Conservation (phyloP, 805 yeast genomes). For the Sugiyamaella marilandica region DNA sequence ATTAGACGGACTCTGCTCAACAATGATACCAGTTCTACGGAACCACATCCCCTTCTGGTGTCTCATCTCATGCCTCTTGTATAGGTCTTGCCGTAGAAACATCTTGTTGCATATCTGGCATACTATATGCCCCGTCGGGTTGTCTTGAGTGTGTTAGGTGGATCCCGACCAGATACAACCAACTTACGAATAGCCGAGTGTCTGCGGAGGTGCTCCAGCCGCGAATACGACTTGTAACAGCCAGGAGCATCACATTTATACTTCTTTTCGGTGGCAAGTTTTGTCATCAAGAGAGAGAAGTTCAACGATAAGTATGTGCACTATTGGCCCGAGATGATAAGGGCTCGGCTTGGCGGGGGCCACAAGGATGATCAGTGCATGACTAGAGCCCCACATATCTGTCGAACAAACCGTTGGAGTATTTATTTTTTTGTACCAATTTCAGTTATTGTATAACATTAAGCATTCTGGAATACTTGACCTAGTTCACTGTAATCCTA, state of each 20-base stretch:
- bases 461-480: too few relatives aligned
- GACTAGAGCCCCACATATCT: too few relatives aligned
- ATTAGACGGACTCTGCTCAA: background rate
- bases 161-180: background rate
- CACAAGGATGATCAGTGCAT: too few relatives aligned
- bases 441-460: too few relatives aligned
- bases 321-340: too few relatives aligned
- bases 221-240: slow-evolving; percentile 11
- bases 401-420: too few relatives aligned
- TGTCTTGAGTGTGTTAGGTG: slow-evolving; percentile 2
- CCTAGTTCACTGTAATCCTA: too few relatives aligned
- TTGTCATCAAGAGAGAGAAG: too few relatives aligned
- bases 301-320: too few relatives aligned
- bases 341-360: too few relatives aligned
- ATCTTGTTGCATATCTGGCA: slow-evolving; percentile 39
- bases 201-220: slow-evolving; percentile 14
- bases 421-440: too few relatives aligned
- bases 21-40: slow-evolving; percentile 10
- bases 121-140: slow-evolving; percentile 17
- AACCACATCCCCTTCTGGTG: slow-evolving; percentile 20
- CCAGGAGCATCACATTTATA: slow-evolving; percentile 4
- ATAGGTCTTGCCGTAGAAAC: slow-evolving; percentile 51
- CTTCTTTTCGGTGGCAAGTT: background rate
- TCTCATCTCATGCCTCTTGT: slow-evolving; percentile 44
- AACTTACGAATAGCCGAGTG: slow-evolving; percentile 16